These are phyloP conservation scores for Aspergillus melleus DNA, from an alignment of 2,329 filamentous ascomycete genomes.

Conservation along the genomic window DNA sequence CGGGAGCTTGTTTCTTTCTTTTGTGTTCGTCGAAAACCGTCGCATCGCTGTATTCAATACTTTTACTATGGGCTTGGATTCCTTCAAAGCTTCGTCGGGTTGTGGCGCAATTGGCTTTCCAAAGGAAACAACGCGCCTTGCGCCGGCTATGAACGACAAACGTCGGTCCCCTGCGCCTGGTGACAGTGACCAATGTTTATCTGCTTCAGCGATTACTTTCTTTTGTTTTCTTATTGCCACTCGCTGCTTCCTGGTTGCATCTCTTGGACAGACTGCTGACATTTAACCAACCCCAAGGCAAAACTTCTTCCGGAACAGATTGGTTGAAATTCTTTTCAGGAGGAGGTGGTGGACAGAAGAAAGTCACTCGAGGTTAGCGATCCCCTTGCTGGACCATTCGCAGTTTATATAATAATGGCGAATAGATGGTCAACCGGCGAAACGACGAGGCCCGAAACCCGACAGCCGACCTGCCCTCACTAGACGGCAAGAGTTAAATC, in stretches of 20 bases:
- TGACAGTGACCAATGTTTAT: background rate
- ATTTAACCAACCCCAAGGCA: background rate
- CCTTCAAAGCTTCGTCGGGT: background rate
- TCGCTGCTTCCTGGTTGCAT: background rate
- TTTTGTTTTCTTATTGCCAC: background rate
- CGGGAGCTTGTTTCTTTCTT: background rate
- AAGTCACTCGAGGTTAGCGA: constrained; percentile 68
- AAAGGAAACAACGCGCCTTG: background rate
- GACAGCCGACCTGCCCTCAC: constrained; percentile 95
- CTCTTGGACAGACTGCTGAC: background rate
- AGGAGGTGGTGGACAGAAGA: constrained; percentile 64
- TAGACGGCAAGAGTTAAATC: constrained; percentile 86
- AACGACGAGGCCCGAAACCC: constrained; percentile 90
- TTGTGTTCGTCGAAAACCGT: background rate
- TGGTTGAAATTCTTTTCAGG: constrained; percentile 51
- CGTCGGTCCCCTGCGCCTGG: background rate
- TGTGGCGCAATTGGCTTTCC: background rate
- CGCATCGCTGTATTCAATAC: background rate
- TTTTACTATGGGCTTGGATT: background rate
- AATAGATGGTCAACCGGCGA: constrained; percentile 78
- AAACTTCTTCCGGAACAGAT: constrained; percentile 23
- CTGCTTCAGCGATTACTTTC: background rate
- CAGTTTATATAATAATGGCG: constrained; percentile 18
- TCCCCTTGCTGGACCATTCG: background rate
- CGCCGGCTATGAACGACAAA: background rate